These are phyloP conservation scores for Triangularia verruculosa DNA, from an alignment of 2,329 filamentous ascomycete genomes.

Conservation along the genomic window DNA sequence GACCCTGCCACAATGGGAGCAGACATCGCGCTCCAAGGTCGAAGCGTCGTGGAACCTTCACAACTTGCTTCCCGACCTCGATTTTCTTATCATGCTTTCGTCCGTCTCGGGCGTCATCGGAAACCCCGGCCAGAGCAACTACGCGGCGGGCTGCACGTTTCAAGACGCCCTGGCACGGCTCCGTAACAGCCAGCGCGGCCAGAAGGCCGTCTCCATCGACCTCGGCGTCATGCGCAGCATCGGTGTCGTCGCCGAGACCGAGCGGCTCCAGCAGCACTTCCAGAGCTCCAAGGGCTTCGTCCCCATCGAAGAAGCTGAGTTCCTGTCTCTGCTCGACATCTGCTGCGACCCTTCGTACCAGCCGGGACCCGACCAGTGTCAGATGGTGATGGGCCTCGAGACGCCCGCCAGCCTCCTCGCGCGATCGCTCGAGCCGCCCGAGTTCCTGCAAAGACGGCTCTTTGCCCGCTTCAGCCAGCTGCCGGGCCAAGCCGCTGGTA, in stretches of 20 bases:
- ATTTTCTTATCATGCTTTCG: conserved; percentile 14
- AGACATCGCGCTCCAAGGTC: not conserved
- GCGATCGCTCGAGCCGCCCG: not conserved
- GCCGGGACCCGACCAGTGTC: too few species aligned
- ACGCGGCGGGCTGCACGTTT: conserved; percentile 8
- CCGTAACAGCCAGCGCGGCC: conserved; percentile 7
- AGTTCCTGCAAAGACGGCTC: not conserved
- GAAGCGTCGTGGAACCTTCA: not conserved
- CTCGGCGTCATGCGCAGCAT: conserved; percentile 29
- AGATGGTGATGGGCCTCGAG: conserved; percentile 6
- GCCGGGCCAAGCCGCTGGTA: not conserved
- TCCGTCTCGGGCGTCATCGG: conserved; percentile 2
- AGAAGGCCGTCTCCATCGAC: conserved; percentile 33
- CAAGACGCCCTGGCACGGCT: conserved; percentile 13
- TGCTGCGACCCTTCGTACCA: conserved; percentile 4
- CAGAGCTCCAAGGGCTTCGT: not conserved
- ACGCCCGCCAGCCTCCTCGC: conserved; percentile 1
- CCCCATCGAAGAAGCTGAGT: not conserved
- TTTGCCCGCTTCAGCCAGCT: conserved; percentile 1
- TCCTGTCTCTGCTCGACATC: conserved; percentile 5
- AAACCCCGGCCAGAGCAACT: conserved; percentile 1
- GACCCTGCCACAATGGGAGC: conserved; percentile 6
- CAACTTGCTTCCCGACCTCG: not conserved
- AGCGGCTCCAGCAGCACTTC: not conserved
- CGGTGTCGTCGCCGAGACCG: conserved; percentile 22